Evolutionary conservation across 768 basidiomycete species (phyloP).

Genomic region (Boletus fagicola): DNA sequence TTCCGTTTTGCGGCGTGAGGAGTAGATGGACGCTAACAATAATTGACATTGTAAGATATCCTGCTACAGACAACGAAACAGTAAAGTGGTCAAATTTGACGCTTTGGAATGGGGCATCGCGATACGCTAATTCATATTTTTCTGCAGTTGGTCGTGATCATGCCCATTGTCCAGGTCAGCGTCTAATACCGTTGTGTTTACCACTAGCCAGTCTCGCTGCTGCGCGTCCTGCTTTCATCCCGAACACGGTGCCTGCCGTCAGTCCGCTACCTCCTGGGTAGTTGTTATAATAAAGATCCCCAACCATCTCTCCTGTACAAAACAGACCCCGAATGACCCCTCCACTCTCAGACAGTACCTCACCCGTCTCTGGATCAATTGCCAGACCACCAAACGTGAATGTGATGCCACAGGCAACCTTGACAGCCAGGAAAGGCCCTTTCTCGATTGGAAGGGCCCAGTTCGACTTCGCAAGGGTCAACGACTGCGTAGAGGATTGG

Average conservation of each 20-base stretch:
- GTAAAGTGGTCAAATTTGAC: neutral
- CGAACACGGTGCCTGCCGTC: conserved; percentile 65
- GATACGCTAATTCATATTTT: neutral
- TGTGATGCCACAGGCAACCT: conserved; percentile 66
- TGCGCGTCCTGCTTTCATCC: conserved; percentile 50
- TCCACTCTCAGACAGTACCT: conserved; percentile 45
- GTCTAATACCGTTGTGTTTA: neutral
- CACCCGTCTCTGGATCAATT: conserved; percentile 54
- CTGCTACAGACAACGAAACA: neutral
- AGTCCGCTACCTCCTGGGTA: conserved; percentile 72
- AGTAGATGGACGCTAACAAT: neutral
- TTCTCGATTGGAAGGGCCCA: conserved; percentile 60
- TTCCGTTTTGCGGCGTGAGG: conserved; percentile 35
- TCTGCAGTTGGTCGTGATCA: neutral
- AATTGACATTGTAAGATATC: conserved; percentile 1
- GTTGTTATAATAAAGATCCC: conserved; percentile 60
- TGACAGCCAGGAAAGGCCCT: conserved; percentile 61
- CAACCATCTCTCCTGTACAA: conserved; percentile 69
- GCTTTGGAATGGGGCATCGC: neutral
- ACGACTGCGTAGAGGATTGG: conserved; percentile 34
- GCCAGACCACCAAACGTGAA: conserved; percentile 72
- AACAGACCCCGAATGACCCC: conserved; percentile 52
- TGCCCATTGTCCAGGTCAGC: neutral
- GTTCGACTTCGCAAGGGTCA: conserved; percentile 58
- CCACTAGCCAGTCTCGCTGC: conserved; percentile 36